Conservation (phyloP, 495 filamentous ascomycete species). For the Xylaria intraflava region DNA sequence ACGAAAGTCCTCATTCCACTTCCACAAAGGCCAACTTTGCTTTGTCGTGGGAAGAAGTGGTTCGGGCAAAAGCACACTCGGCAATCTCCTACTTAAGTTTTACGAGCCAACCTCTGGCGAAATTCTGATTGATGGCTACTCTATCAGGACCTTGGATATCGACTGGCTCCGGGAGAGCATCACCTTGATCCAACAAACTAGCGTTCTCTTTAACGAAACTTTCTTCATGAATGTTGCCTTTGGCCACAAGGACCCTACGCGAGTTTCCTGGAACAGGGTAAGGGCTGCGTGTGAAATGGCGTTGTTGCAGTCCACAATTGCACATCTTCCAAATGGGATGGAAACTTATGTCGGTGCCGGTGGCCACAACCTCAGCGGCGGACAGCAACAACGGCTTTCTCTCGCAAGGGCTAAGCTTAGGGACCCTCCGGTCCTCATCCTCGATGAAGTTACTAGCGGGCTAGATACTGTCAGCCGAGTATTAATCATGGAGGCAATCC, state of each 20-base stretch:
- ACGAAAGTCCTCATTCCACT: constrained; percentile 51
- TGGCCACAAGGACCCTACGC: constrained; percentile 47
- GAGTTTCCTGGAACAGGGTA: constrained; percentile 49
- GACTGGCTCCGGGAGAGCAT: constrained; percentile 74
- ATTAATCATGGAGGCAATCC: constrained; percentile 64
- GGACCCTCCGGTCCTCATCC: constrained; percentile 73
- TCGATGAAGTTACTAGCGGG: constrained; percentile 85
- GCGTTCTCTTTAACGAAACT: constrained; percentile 76
- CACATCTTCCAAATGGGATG: constrained; percentile 62
- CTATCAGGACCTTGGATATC: constrained; percentile 55
- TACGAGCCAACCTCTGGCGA: constrained; percentile 61
- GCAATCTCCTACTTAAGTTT: constrained; percentile 69
- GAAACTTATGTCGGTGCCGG: constrained; percentile 66
- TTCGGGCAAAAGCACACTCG: constrained; percentile 88
- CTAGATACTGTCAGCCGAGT: constrained; percentile 64
- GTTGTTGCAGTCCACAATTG: constrained; percentile 65
- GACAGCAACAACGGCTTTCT: constrained; percentile 72
- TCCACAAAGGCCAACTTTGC: constrained; percentile 64
- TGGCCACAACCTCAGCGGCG: constrained; percentile 72
- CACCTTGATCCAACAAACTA: constrained; percentile 78
- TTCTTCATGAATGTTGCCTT: constrained; percentile 77
- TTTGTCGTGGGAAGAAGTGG: constrained; percentile 86
- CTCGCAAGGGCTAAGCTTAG: constrained; percentile 69
- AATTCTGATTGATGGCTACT: constrained; percentile 61
- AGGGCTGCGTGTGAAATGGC: constrained; percentile 55